These are phyloP conservation scores for Meyerozyma smithsonii DNA, from an alignment of 1,139 yeast genomes.

Conservation along the genomic window DNA sequence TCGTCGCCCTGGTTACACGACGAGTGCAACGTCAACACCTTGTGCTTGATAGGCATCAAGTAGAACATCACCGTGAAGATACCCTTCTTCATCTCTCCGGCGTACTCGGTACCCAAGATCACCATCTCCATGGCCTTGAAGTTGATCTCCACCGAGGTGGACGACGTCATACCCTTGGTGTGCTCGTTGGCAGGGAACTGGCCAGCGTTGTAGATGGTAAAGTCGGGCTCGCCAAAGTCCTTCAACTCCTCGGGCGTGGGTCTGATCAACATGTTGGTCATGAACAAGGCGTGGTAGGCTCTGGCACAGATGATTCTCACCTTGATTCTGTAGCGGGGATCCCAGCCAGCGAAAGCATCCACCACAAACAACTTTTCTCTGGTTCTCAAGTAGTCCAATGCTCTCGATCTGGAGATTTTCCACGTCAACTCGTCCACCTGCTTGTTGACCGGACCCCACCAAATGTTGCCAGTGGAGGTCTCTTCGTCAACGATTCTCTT, in stretches of 20 bases:
- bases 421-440: constrained; percentile 93
- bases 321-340: constrained; percentile 94
- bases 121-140: constrained; percentile 99
- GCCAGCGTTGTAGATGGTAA: constrained; percentile 98
- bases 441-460: constrained; percentile 99
- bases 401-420: constrained; percentile 95
- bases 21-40: constrained; percentile 91
- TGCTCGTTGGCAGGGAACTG: constrained; percentile 97
- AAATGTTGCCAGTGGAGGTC: constrained; percentile 74
- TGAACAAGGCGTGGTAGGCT: constrained; percentile 96
- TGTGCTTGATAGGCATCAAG: constrained; percentile 92
- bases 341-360: constrained; percentile 99
- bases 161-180: constrained; percentile 96
- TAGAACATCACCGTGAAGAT: constrained; percentile 98
- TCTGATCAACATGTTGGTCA: constrained; percentile 97
- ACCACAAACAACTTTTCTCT: constrained; percentile 92
- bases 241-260: constrained; percentile 88
- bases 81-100: constrained; percentile 99
- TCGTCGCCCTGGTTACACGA: constrained; percentile 86
- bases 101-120: constrained; percentile 96
- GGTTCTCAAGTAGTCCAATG: constrained; percentile 93
- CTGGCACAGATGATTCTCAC: constrained; percentile 97
- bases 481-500: constrained; percentile 96
- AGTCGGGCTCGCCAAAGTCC: constrained; percentile 95
- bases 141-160: constrained; percentile 94